Percentiles rank a stretch among this genome's conserved stretches.
Conservation (phyloP, 345 rosid genomes). For the Noccaea caerulescens region DNA sequence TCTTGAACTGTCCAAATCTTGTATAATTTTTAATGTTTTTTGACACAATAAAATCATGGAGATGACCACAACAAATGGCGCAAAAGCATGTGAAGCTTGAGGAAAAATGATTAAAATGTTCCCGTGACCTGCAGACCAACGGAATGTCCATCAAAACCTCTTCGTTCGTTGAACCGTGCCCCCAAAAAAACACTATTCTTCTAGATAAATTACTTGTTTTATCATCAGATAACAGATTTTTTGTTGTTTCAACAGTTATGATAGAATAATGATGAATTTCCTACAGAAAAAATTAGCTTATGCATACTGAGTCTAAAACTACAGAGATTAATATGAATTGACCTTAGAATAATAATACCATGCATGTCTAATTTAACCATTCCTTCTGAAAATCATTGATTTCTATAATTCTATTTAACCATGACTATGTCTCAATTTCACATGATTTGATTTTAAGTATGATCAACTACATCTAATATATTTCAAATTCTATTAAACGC, state of each 20-base stretch:
- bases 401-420: not conserved
- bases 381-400: not conserved
- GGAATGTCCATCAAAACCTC: slow-evolving; percentile 31
- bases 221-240: not conserved
- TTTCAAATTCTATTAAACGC: too few relatives aligned
- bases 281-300: too few relatives aligned
- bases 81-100: slow-evolving; percentile 38
- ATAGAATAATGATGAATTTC: not conserved
- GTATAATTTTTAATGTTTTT: slow-evolving; percentile 1
- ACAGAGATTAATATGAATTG: too few relatives aligned
- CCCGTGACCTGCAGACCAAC: slow-evolving; percentile 44
- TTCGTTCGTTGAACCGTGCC: slow-evolving; percentile 25
- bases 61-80: slow-evolving; percentile 12
- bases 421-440: not conserved
- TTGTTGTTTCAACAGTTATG: not conserved
- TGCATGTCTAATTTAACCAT: too few relatives aligned
- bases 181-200: slow-evolving; percentile 9
- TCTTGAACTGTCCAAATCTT: slow-evolving; percentile 25
- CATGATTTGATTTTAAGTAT: not conserved
- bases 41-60: not conserved
- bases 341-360: too few relatives aligned
- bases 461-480: not conserved
- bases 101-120: slow-evolving; percentile 33
- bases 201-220: slow-evolving; percentile 3
- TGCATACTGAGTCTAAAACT: not conserved